Evolutionary conservation across 139 green algal species (phyloP).

Genomic region (Chlamydomonas eustigma): DNA sequence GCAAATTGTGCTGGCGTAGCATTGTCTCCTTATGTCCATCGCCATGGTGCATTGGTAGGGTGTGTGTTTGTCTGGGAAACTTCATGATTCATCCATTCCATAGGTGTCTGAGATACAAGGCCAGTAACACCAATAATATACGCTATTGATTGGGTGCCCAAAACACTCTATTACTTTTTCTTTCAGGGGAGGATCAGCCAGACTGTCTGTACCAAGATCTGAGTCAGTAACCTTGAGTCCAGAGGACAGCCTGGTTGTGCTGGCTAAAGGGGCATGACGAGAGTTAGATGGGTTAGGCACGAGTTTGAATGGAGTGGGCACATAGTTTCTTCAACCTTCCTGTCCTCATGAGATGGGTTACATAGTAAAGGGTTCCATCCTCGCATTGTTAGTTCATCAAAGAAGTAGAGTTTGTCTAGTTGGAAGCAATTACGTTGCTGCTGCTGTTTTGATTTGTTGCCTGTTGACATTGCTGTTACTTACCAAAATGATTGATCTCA

Average conservation of each 20-base stretch:
- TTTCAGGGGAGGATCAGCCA: neutral
- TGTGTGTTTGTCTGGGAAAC: neutral
- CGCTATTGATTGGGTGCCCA: neutral
- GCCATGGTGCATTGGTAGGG: neutral
- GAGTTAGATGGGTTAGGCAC: neutral
- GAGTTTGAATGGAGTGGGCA: too few species aligned
- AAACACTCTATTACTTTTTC: neutral
- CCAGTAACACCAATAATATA: too few species aligned
- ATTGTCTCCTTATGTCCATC: neutral
- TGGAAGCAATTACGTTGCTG: too few species aligned
- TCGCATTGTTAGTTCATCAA: too few species aligned
- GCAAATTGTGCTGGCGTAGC: neutral
- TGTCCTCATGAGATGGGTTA: too few species aligned
- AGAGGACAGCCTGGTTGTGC: neutral
- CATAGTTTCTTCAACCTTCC: too few species aligned
- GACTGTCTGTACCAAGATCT: neutral
- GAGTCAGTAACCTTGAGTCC: neutral
- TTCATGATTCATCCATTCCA: neutral
- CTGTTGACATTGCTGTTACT: too few species aligned
- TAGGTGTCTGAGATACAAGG: too few species aligned
- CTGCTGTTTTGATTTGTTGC: too few species aligned
- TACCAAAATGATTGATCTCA: too few species aligned
- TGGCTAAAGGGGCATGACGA: neutral
- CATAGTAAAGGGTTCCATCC: too few species aligned
- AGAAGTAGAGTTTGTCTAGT: too few species aligned